Percentiles rank a stretch among this genome's conserved stretches.
Evolutionary conservation across 1,284 basidiomycete genomes (phyloP).

Genomic region (Ceratobasidium papillatum): DNA sequence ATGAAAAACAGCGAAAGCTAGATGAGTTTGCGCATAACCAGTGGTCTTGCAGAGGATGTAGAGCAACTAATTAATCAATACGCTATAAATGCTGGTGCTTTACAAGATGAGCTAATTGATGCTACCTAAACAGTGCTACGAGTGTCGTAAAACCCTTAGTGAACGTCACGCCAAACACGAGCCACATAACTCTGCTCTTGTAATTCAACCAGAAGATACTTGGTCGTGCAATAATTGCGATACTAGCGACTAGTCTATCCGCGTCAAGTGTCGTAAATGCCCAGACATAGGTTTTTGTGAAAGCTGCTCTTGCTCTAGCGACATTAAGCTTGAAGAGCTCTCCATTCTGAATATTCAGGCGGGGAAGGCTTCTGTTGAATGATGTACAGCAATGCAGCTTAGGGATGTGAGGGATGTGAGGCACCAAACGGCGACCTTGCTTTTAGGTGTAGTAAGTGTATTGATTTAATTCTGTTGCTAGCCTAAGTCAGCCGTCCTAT

Average conservation of each 20-base stretch:
- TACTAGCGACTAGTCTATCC: not conserved
- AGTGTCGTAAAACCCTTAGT: slow-evolving; percentile 27
- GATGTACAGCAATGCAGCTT: slow-evolving; percentile 14
- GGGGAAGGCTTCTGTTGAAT: slow-evolving; percentile 17
- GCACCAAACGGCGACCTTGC: slow-evolving; percentile 25
- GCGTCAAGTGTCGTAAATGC: slow-evolving; percentile 22
- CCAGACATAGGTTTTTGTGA: slow-evolving; percentile 21
- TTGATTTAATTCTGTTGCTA: not conserved
- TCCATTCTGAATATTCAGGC: not conserved
- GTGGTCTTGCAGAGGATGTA: slow-evolving; percentile 25
- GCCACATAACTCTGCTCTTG: slow-evolving; percentile 28
- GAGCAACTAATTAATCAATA: slow-evolving; percentile 14
- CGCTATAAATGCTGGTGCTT: slow-evolving; percentile 11
- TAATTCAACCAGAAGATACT: not conserved
- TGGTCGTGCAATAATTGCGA: slow-evolving; percentile 25
- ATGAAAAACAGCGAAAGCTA: not conserved
- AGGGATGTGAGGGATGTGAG: slow-evolving; percentile 31
- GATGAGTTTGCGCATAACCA: not conserved
- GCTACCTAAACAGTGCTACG: slow-evolving; percentile 12
- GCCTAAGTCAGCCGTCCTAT: too few relatives aligned
- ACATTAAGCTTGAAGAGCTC: not conserved
- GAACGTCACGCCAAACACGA: slow-evolving; percentile 29
- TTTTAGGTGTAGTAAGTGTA: slow-evolving; percentile 21
- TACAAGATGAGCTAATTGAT: not conserved
- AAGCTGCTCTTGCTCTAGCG: slow-evolving; percentile 4